phyloP scores from a whole-genome alignment of 2,329 filamentous ascomycete genomes.

The Alternaria novae-zelandiae region DNA sequence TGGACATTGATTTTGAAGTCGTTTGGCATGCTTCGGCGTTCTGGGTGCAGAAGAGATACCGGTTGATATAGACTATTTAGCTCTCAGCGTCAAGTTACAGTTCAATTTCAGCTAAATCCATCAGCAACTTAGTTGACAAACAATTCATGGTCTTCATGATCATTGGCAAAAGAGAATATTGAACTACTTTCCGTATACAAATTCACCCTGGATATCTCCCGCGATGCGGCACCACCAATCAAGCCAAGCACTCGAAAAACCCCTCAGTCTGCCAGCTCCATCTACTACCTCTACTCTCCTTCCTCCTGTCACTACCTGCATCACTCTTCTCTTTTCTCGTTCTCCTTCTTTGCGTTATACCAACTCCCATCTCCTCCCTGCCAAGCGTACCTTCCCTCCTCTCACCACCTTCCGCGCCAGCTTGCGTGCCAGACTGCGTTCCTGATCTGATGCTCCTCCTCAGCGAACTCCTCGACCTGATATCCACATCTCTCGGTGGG shows the following conservation, averaged over 20 bases:
- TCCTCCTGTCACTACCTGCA: background rate
- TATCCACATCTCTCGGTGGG: background rate
- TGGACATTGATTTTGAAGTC: conserved; percentile 27
- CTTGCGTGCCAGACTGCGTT: background rate
- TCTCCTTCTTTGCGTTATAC: background rate
- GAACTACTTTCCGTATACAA: background rate
- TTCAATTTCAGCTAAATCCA: background rate
- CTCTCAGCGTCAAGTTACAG: background rate
- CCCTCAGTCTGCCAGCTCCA: background rate
- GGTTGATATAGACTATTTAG: background rate
- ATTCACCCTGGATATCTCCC: background rate
- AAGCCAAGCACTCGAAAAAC: background rate
- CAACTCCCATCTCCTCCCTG: background rate
- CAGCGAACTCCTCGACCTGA: background rate
- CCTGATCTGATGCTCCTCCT: background rate
- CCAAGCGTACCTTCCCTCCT: background rate
- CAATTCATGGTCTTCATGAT: background rate
- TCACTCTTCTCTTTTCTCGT: background rate
- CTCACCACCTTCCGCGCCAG: background rate
- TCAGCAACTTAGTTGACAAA: background rate
- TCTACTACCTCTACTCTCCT: background rate
- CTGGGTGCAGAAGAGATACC: background rate
- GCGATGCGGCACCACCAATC: too few species aligned
- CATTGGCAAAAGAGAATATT: background rate
- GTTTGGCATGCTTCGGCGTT: background rate